Evolutionary conservation across 768 basidiomycete species (phyloP).

Genomic region (Kwoniella sp.): DNA sequence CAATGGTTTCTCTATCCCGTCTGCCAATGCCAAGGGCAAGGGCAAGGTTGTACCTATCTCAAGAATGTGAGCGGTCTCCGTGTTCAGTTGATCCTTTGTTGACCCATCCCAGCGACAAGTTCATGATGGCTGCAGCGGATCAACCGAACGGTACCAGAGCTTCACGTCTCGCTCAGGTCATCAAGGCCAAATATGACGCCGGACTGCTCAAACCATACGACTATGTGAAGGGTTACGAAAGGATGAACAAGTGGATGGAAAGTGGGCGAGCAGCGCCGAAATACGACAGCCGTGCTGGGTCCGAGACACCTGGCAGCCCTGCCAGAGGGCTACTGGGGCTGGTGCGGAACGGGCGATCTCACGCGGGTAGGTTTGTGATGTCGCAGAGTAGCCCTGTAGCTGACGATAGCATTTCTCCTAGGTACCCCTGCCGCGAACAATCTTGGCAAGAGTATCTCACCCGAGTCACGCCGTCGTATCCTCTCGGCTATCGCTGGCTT

Average conservation of each 20-base stretch:
- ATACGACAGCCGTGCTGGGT: constrained; percentile 23
- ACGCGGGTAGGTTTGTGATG: no score
- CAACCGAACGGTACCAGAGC: constrained; percentile 86
- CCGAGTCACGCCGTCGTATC: constrained; percentile 86
- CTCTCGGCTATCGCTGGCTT: constrained; percentile 66
- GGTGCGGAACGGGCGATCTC: constrained; percentile 5
- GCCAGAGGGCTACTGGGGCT: not conserved
- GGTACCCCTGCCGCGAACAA: no score
- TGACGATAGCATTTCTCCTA: no score
- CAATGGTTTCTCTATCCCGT: not conserved
- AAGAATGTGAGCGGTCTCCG: constrained; percentile 27
- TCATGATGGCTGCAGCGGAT: constrained; percentile 88
- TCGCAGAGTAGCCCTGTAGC: no score
- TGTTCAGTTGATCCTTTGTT: constrained; percentile 56
- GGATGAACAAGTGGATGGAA: constrained; percentile 92
- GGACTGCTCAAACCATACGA: constrained; percentile 92
- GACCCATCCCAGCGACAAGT: constrained; percentile 79
- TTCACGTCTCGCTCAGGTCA: constrained; percentile 83
- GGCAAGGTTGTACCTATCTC: constrained; percentile 26
- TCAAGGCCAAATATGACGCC: constrained; percentile 93
- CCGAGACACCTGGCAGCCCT: constrained; percentile 26
- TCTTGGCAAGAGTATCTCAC: constrained; percentile 63
- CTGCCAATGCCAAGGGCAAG: constrained; percentile 20
- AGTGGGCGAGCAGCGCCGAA: constrained; percentile 38
- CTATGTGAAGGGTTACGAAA: constrained; percentile 90